These are phyloP conservation scores for Claviceps quebecensis DNA, from an alignment of 2,329 filamentous ascomycete species.

Conservation along the genomic window DNA sequence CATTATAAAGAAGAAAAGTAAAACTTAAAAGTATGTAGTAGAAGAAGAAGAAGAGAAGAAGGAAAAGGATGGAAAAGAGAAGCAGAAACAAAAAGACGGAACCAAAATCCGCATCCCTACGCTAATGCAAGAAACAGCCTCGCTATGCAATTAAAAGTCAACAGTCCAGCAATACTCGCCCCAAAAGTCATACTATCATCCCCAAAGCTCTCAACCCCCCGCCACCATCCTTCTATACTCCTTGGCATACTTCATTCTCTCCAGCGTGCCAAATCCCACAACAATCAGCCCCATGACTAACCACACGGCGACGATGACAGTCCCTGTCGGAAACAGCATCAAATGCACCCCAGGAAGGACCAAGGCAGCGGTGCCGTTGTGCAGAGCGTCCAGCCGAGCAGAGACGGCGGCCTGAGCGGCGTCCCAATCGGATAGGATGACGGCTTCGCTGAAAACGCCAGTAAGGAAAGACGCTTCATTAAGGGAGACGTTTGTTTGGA, in stretches of 20 bases:
- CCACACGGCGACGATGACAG: constrained; percentile 54
- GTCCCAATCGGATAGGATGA: constrained; percentile 36
- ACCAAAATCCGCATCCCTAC: not conserved
- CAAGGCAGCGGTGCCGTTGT: constrained; percentile 45
- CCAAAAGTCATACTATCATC: too few species aligned
- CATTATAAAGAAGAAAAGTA: too few species aligned
- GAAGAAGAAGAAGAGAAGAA: not conserved
- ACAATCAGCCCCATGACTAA: constrained; percentile 38
- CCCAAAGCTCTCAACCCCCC: not conserved
- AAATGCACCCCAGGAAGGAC: constrained; percentile 55
- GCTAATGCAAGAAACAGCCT: not conserved
- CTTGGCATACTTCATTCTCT: constrained; percentile 52
- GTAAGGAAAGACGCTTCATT: constrained; percentile 59
- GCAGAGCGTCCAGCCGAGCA: constrained; percentile 28
- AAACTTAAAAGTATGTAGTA: too few species aligned
- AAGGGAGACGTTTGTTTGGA: constrained; percentile 51
- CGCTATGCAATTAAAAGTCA: too few species aligned
- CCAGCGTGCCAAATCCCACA: constrained; percentile 51
- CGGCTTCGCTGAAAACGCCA: constrained; percentile 51
- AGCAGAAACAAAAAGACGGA: not conserved
- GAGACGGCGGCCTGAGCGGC: constrained; percentile 36
- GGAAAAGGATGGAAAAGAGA: not conserved
- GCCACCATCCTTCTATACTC: constrained; percentile 35
- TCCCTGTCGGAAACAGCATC: constrained; percentile 54
- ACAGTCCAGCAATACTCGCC: too few species aligned